Evolutionary conservation across 495 filamentous ascomycete species (phyloP).

Genomic region (Annulohypoxylon bovei): DNA sequence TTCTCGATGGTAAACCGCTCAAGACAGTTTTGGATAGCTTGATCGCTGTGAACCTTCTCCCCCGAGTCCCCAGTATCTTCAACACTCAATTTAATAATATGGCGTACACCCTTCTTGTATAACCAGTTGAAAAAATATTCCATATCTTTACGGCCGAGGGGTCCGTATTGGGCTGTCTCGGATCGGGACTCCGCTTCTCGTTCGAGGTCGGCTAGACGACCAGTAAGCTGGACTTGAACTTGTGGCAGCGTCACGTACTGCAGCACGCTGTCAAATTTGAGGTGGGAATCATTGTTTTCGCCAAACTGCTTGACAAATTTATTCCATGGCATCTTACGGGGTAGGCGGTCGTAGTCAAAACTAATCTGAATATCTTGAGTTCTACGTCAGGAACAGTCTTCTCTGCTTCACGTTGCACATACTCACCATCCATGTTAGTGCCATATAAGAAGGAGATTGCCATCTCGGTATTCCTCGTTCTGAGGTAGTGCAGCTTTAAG

Average conservation of each 20-base stretch:
- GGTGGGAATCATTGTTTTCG: neutral
- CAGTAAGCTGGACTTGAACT: neutral
- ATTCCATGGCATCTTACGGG: neutral
- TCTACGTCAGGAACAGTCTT: neutral
- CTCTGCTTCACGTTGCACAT: neutral
- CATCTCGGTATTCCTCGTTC: conserved; percentile 2
- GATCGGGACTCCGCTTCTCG: neutral
- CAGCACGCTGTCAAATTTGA: neutral
- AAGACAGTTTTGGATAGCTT: neutral
- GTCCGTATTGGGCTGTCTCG: neutral
- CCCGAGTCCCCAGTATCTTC: neutral
- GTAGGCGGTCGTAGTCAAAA: conserved; percentile 1
- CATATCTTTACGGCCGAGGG: neutral
- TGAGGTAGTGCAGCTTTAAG: neutral
- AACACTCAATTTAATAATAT: neutral
- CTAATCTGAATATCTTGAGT: conserved; percentile 1
- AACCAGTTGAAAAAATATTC: neutral
- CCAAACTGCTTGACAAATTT: neutral
- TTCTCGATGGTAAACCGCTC: neutral
- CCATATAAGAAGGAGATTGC: conserved; percentile 1
- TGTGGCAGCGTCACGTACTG: conserved; percentile 1
- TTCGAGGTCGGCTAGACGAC: conserved; percentile 1
- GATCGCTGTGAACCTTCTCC: conserved; percentile 1
- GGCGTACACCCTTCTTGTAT: conserved; percentile 1
- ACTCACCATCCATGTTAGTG: conserved; percentile 7